These are phyloP conservation scores for Volvox reticuliferus DNA, from an alignment of 139 green algal species.

Conservation along the genomic window DNA sequence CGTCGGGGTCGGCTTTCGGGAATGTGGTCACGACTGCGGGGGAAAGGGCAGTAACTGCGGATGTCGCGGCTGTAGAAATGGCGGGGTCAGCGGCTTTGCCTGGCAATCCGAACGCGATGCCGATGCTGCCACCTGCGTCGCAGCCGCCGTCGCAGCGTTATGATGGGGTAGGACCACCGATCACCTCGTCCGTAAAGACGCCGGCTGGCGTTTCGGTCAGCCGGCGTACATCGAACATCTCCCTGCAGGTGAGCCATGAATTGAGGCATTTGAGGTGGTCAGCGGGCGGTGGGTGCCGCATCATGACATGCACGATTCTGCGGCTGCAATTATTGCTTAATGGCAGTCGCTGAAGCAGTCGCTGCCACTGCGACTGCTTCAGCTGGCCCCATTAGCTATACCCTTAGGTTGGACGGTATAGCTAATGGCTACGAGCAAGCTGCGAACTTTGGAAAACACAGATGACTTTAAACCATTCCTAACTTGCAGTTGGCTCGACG, in stretches of 20 bases:
- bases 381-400: too few species aligned
- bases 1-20: not conserved
- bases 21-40: not conserved
- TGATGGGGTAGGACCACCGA: not conserved
- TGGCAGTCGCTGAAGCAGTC: too few species aligned
- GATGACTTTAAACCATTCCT: too few species aligned
- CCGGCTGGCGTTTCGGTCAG: not conserved
- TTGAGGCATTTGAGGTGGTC: too few species aligned
- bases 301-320: too few species aligned
- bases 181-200: not conserved
- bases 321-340: too few species aligned
- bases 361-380: too few species aligned
- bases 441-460: too few species aligned
- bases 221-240: constrained; percentile 7
- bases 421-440: too few species aligned
- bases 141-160: not conserved
- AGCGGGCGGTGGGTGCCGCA: too few species aligned
- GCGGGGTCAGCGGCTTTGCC: not conserved
- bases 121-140: not conserved
- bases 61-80: not conserved
- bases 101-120: not conserved
- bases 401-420: too few species aligned
- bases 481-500: too few species aligned
- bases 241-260: constrained; percentile 13
- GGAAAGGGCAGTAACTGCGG: not conserved